A percentile compares a stretch with the other conserved stretches of the same genome.
Evolutionary conservation across 495 filamentous ascomycete species (phyloP).

Genomic region (Terfezia boudieri): DNA sequence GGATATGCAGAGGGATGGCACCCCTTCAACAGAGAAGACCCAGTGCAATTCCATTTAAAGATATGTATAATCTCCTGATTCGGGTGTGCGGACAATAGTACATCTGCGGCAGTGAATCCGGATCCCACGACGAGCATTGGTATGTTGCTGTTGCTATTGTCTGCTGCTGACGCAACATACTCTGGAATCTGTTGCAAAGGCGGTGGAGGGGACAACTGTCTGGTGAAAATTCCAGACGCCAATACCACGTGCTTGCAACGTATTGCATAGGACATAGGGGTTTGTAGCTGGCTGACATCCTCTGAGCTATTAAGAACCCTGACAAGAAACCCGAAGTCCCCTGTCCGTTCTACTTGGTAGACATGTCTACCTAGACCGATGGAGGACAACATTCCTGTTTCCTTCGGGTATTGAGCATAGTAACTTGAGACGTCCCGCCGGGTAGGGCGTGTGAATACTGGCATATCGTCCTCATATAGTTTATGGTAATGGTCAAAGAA

Average conservation of each 20-base stretch:
- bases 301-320: slow-evolving; percentile 9
- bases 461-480: slow-evolving; percentile 24
- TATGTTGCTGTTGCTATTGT: not conserved
- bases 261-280: slow-evolving; percentile 12
- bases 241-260: slow-evolving; percentile 38
- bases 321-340: slow-evolving; percentile 14
- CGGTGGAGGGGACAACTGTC: slow-evolving; percentile 30
- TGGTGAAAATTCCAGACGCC: slow-evolving; percentile 40
- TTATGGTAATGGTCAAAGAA: slow-evolving; percentile 32
- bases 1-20: slow-evolving; percentile 46
- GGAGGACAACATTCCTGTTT: slow-evolving; percentile 30
- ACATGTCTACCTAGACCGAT: slow-evolving; percentile 12
- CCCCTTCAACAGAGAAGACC: slow-evolving; percentile 35
- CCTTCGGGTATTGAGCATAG: slow-evolving; percentile 31
- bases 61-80: slow-evolving; percentile 36
- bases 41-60: slow-evolving; percentile 37
- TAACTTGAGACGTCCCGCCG: slow-evolving; percentile 37
- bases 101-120: slow-evolving; percentile 42
- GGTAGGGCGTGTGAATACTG: slow-evolving; percentile 35
- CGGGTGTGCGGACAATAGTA: slow-evolving; percentile 32
- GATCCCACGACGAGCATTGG: slow-evolving; percentile 39
- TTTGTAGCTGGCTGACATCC: not conserved
- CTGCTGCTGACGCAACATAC: not conserved
- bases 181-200: slow-evolving; percentile 23
- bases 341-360: not conserved